phyloP scores from a whole-genome alignment of 139 green algal species.

The Bryopsis sp. region DNA sequence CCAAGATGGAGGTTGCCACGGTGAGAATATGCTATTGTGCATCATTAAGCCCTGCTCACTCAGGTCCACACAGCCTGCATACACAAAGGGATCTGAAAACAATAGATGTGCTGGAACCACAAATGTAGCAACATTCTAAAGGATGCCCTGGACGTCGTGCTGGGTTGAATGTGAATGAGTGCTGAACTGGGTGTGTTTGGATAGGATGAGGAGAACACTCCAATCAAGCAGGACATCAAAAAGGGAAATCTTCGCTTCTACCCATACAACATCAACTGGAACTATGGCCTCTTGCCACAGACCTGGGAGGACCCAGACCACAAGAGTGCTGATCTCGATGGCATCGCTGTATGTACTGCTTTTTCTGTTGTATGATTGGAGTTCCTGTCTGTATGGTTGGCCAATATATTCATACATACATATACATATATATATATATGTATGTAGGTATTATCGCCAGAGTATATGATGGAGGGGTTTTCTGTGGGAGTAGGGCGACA shows the following conservation, averaged over 20 bases:
- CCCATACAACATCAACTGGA: conserved; percentile 99
- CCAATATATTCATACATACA: too few species aligned
- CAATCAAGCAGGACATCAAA: conserved; percentile 99
- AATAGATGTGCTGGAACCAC: too few species aligned
- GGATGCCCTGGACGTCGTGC: too few species aligned
- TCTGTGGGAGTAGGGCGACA: conserved; percentile 65
- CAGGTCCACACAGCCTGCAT: too few species aligned
- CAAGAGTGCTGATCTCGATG: conserved; percentile 49
- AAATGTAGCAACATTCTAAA: too few species aligned
- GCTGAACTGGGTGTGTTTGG: background rate
- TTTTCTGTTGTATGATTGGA: too few species aligned
- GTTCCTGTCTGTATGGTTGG: too few species aligned
- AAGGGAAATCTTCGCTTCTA: conserved; percentile 99
- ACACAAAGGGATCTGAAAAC: too few species aligned
- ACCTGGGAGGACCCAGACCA: conserved; percentile 81
- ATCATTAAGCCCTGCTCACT: too few species aligned
- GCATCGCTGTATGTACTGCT: conserved; percentile 25
- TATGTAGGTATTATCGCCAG: background rate
- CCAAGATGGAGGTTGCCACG: conserved; percentile 98
- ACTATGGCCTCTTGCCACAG: conserved; percentile 98
- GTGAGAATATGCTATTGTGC: conserved; percentile 32
- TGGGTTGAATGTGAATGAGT: background rate
- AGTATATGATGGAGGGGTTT: background rate
- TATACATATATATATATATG: too few species aligned
- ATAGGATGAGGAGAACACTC: conserved; percentile 83